A percentile compares a stretch with the other conserved stretches of the same genome.
Conservation (phyloP, 306 rosid species). For the Boehmeria nivea region DNA sequence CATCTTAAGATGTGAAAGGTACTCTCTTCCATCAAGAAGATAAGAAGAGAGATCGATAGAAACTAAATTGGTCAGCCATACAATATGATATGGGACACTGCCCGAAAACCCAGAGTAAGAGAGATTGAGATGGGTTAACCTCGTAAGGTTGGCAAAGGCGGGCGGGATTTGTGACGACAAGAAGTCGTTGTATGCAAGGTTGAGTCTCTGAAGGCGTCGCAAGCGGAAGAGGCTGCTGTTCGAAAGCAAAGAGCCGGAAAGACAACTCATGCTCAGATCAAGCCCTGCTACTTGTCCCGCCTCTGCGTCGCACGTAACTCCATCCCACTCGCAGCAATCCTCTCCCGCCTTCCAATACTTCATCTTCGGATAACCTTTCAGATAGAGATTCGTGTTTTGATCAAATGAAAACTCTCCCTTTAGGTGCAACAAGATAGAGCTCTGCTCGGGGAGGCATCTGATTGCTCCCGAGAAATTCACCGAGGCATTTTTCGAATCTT, state of each 20-base stretch:
- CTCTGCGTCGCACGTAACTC: neutral
- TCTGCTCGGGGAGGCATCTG: neutral
- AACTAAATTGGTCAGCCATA: neutral
- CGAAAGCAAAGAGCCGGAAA: neutral
- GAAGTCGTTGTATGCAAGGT: conserved; percentile 6
- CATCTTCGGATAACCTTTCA: too few relatives aligned
- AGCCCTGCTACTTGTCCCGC: neutral
- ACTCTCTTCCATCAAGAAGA: too few relatives aligned
- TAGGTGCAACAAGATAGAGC: neutral
- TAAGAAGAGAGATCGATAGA: neutral
- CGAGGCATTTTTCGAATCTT: too few relatives aligned
- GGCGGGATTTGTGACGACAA: neutral
- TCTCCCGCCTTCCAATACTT: conserved; percentile 1
- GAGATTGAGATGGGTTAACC: conserved; percentile 9
- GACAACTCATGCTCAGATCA: conserved; percentile 1
- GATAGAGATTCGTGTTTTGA: too few relatives aligned
- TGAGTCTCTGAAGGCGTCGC: neutral
- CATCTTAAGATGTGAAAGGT: neutral
- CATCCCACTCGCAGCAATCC: conserved; percentile 1
- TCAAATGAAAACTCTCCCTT: neutral
- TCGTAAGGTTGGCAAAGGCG: neutral
- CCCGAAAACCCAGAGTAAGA: neutral
- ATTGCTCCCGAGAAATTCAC: too few relatives aligned
- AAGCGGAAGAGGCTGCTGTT: conserved; percentile 10
- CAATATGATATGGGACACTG: neutral